phyloP scores from a whole-genome alignment of 2,329 filamentous ascomycete genomes.

The Hypoxylon sp. region DNA sequence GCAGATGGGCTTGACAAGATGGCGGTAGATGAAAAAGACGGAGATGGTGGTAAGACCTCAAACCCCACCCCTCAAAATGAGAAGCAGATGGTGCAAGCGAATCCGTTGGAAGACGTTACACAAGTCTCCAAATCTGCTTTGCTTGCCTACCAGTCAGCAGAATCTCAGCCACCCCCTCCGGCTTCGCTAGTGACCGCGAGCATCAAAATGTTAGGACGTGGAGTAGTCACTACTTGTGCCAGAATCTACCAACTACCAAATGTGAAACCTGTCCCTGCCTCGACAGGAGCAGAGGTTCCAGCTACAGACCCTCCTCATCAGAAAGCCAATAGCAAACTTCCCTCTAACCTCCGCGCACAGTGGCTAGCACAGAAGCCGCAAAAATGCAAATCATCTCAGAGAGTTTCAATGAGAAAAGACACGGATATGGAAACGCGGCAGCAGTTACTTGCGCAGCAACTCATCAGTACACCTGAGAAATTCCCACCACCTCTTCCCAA shows the following conservation, averaged over 20 bases:
- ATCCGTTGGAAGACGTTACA: constrained; percentile 42
- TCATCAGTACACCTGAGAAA: constrained; percentile 51
- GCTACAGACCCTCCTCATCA: constrained; percentile 50
- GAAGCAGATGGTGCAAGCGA: background rate
- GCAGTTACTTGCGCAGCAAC: constrained; percentile 57
- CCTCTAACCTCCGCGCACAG: constrained; percentile 65
- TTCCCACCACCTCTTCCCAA: constrained; percentile 50
- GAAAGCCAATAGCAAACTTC: constrained; percentile 45
- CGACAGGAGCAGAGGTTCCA: constrained; percentile 54
- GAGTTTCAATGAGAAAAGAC: constrained; percentile 42
- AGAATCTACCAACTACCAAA: constrained; percentile 86
- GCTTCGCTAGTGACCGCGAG: constrained; percentile 66
- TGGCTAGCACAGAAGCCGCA: constrained; percentile 70
- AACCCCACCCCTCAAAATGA: constrained; percentile 11
- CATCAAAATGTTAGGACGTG: constrained; percentile 73
- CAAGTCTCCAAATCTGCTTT: constrained; percentile 53
- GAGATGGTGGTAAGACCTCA: constrained; percentile 13
- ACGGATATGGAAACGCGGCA: constrained; percentile 52
- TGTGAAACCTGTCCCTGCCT: constrained; percentile 4
- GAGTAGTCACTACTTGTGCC: constrained; percentile 75
- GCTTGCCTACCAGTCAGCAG: constrained; percentile 43
- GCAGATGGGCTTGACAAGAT: constrained; percentile 28
- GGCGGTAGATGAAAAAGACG: constrained; percentile 32
- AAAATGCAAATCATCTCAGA: constrained; percentile 40
- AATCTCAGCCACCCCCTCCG: constrained; percentile 43